These are phyloP conservation scores for Pluteus cervinus DNA, from an alignment of 768 basidiomycete genomes.

Conservation along the genomic window DNA sequence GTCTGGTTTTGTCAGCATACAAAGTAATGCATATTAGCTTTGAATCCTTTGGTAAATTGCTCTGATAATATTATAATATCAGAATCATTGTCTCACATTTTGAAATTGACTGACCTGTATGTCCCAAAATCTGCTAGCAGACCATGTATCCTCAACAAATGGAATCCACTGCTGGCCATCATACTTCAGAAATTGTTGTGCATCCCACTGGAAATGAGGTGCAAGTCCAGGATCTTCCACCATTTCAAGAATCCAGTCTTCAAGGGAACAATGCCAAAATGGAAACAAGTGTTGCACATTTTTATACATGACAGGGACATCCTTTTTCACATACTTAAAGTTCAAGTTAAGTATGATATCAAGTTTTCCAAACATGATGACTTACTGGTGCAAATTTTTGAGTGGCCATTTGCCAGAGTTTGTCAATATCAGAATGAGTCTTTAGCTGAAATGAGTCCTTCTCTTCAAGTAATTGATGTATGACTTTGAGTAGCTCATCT, in stretches of 20 bases:
- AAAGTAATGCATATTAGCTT: slow-evolving; percentile 25
- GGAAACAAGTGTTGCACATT: background rate
- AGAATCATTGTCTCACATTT: background rate
- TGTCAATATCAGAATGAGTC: too few relatives aligned
- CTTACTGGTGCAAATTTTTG: too few relatives aligned
- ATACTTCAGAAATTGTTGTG: slow-evolving; percentile 16
- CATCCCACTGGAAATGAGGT: slow-evolving; percentile 13
- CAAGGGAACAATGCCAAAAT: slow-evolving; percentile 7
- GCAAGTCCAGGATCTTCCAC: slow-evolving; percentile 7
- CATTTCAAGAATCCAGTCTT: slow-evolving; percentile 13
- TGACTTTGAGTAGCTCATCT: slow-evolving; percentile 2
- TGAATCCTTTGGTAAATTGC: slow-evolving; percentile 12
- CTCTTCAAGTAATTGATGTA: too few relatives aligned
- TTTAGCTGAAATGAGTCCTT: too few relatives aligned
- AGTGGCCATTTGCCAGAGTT: too few relatives aligned
- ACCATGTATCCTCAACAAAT: slow-evolving; percentile 31
- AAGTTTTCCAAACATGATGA: too few relatives aligned
- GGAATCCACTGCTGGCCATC: slow-evolving; percentile 16
- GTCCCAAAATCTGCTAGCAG: slow-evolving; percentile 28
- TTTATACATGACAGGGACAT: slow-evolving; percentile 4
- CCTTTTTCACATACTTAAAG: slow-evolving; percentile 7
- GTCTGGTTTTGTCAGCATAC: slow-evolving; percentile 31
- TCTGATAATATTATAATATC: slow-evolving; percentile 8
- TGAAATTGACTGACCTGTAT: slow-evolving; percentile 22
- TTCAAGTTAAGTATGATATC: too few relatives aligned